A percentile compares a stretch with the other conserved stretches of the same genome.
Evolutionary conservation across 2,329 filamentous ascomycete species (phyloP).

Genomic region (Akanthomyces dipterigenus): DNA sequence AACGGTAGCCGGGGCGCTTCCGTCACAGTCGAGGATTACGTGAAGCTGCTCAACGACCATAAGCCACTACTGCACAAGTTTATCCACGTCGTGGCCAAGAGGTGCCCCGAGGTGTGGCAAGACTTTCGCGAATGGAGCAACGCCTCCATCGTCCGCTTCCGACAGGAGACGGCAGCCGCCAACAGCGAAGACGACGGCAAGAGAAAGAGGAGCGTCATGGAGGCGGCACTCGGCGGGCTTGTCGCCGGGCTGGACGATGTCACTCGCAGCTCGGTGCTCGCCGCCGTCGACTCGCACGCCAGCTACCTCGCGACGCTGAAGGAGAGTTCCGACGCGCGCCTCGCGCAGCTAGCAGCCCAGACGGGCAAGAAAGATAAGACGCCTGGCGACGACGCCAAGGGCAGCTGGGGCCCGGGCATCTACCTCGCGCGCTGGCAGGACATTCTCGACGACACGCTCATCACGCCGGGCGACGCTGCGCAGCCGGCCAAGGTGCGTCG

Average conservation of each 20-base stretch:
- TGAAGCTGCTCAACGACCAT: slow-evolving; percentile 59
- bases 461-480: slow-evolving; percentile 53
- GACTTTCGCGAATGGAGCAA: slow-evolving; percentile 57
- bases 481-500: slow-evolving; percentile 38
- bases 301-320: slow-evolving; percentile 52
- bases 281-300: slow-evolving; percentile 53
- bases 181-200: slow-evolving; percentile 11
- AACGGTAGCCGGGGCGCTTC: slow-evolving; percentile 21
- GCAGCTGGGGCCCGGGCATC: slow-evolving; percentile 57
- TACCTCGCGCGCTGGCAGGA: slow-evolving; percentile 68
- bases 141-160: slow-evolving; percentile 50
- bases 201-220: slow-evolving; percentile 27
- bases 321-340: slow-evolving; percentile 44
- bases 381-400: slow-evolving; percentile 19
- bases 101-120: slow-evolving; percentile 58
- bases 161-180: slow-evolving; percentile 27
- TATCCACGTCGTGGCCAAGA: slow-evolving; percentile 61
- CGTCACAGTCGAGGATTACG: slow-evolving; percentile 62
- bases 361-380: slow-evolving; percentile 16
- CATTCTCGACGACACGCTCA: slow-evolving; percentile 60
- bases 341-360: slow-evolving; percentile 49
- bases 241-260: slow-evolving; percentile 40
- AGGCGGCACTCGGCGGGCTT: slow-evolving; percentile 32
- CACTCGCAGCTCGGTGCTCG: slow-evolving; percentile 38
- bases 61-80: slow-evolving; percentile 59